Base-by-base conservation (phyloP, 2,329 filamentous ascomycete species). In the Camillea tinctor region DNA sequence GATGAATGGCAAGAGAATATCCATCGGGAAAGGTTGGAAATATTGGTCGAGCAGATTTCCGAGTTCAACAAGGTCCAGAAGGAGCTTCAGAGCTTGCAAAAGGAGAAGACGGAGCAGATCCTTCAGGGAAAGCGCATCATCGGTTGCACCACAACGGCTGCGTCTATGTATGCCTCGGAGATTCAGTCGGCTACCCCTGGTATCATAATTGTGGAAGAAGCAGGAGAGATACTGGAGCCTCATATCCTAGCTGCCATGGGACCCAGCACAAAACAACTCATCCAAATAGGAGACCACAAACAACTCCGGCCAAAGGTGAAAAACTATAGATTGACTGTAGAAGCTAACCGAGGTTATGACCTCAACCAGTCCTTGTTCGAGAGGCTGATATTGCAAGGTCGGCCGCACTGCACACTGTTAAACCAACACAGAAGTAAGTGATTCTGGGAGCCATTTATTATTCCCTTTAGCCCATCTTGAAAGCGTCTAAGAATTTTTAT, bases 221-320 rank as follows among this genome's bases (percentile, higher is more conserved):
- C 88, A 0, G 89, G 88, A 1, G 89, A 92, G 63, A 89, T 92
- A 3, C 76, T 91, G 0, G 89, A 92, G 70, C 80, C 81, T 1
- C 89, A 92, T 64, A 77, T 89, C 1, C 72, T 92, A 0, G 83
- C 88, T 0, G 83, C 89, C 0, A 66, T 92, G 58, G 76, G 79
- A 0, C 71, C 80, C 0, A 72, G 79, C 0, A 84, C 84, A 0
- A 81, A 89, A 50, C 87, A 92, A 48, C 69, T 91, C 1, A 81
- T 92, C 0, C 72, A 91, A 1, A 92, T 92, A 11, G 90, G 90
- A 0, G 90, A 92, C 57, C 89, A 92, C 69, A 83, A 88, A 58
- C 90, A 92, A 63, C 79, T 92, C 0, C 83, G 88, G 0, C 90
- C 89, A 0, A 90, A 91, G 65, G 78, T 85, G 57, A 84, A 82